Base-by-base conservation (phyloP, 352 stramenopile species). In the Discostella stelligera region DNA sequence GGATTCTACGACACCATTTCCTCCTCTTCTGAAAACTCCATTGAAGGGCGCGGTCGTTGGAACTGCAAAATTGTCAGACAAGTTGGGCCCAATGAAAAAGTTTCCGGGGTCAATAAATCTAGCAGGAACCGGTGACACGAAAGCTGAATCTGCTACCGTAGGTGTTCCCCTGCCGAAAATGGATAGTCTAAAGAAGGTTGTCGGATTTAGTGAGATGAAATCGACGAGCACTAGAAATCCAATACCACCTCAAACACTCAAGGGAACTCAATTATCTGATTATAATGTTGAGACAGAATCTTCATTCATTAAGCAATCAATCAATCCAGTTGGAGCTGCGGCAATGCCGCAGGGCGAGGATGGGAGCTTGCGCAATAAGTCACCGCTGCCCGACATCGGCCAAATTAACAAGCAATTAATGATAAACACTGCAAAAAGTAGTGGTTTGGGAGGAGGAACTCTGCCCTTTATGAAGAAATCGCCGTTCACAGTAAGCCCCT, bases 381-480 rank as follows among this genome's bases (percentile, higher is more conserved):
- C 25, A 44, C 37, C 7, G 11, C 37, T 14, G 37, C 37, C 37
- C 7, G 13, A 44, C 4, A 14, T 44, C 7, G 37, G 27, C 27
- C 27, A 32, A 5, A 32, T 32, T 32, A 32, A 44, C 37, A 14
- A 44, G 11, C 37, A 44, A 44, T 3, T 10, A 44, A 10, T 44
- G 2, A 46, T 13, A 0, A 46, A 46, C 13, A 27, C 18, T 59
- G 13, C 3, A 10, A 61, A 61, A 46, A 23, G 8, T 16, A 25
- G 53, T 4, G n/a, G 23, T 23, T 0, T n/a, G 14, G 4, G 30
- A 23, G 23, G 53, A 61, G 25, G 53, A 23, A 61, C 21, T 32
- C 14, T 61, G 25, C 53, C 53, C 23, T 61, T 61, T 48, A 21
- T 21, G 25, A 61, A 61, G 46, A 61, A 61, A 25, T 61, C 21